Evolutionary conservation across 2,329 filamentous ascomycete genomes (phyloP).

Genomic region (Gnomoniopsis smithogilvyi): DNA sequence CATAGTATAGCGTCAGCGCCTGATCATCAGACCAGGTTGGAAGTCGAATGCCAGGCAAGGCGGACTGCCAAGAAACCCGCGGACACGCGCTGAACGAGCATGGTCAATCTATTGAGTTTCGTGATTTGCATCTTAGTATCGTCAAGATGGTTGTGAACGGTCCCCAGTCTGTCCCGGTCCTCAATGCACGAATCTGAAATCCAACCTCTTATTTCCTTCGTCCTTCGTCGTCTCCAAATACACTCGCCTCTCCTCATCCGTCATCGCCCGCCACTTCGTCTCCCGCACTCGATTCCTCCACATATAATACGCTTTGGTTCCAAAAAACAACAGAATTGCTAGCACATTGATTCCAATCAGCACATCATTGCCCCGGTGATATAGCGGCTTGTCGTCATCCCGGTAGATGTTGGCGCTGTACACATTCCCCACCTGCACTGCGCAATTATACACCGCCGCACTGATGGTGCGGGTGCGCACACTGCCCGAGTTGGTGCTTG

Average conservation of each 20-base stretch:
- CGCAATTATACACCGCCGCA: conserved; percentile 54
- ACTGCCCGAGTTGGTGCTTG: conserved; percentile 55
- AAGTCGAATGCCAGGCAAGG: background rate
- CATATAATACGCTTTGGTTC: conserved; percentile 52
- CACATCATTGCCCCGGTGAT: conserved; percentile 50
- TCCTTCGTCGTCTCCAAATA: conserved; percentile 45
- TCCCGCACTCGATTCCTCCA: conserved; percentile 46
- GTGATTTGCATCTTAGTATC: too few relatives aligned
- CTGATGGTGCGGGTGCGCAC: conserved; percentile 58
- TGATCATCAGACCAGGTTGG: background rate
- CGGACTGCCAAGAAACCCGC: background rate
- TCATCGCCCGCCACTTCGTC: conserved; percentile 45
- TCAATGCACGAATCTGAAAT: conserved; percentile 40
- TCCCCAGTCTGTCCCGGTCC: too few relatives aligned
- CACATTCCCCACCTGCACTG: conserved; percentile 33
- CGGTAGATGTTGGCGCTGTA: conserved; percentile 45
- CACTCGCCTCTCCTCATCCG: conserved; percentile 40
- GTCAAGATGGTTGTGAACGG: background rate
- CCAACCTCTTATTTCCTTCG: conserved; percentile 41
- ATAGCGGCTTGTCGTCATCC: conserved; percentile 51
- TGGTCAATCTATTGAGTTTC: background rate
- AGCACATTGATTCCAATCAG: conserved; percentile 47
- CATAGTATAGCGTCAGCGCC: background rate
- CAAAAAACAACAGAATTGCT: conserved; percentile 47
- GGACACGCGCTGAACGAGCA: too few relatives aligned